phyloP scores from a whole-genome alignment of 1,284 basidiomycete species.

The Cryptococcus depauperatus region DNA sequence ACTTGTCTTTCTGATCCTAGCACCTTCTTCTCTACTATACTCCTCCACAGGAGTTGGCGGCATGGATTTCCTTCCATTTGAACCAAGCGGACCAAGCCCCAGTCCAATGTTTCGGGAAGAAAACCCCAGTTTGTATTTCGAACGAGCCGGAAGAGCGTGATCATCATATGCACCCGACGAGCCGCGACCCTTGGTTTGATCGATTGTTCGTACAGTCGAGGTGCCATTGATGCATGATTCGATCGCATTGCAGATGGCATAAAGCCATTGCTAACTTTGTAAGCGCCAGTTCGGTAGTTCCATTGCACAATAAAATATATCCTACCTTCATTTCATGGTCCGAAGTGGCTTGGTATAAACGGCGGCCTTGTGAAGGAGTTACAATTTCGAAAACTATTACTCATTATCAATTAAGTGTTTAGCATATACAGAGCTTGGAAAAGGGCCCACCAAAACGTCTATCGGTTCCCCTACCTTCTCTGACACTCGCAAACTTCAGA shows the following conservation, averaged over 20 bases:
- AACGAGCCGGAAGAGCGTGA: constrained; percentile 21
- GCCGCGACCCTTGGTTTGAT: constrained; percentile 20
- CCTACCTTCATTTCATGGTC: constrained; percentile 46
- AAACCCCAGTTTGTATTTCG: constrained; percentile 13
- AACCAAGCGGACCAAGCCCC: constrained; percentile 10
- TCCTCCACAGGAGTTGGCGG: constrained; percentile 21
- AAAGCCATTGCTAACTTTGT: constrained; percentile 45
- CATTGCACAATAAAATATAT: not conserved
- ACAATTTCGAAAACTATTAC: constrained; percentile 48
- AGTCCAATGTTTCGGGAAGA: constrained; percentile 9
- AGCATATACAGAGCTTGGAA: not conserved
- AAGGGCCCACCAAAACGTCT: constrained; percentile 36
- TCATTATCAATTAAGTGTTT: constrained; percentile 1
- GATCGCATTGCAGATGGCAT: constrained; percentile 49
- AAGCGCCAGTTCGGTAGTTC: constrained; percentile 4
- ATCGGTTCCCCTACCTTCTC: constrained; percentile 44
- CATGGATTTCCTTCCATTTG: constrained; percentile 22
- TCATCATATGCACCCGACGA: constrained; percentile 33
- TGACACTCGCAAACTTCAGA: constrained; percentile 44
- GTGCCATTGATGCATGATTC: constrained; percentile 50
- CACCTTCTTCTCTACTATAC: constrained; percentile 5
- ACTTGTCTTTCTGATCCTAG: constrained; percentile 29
- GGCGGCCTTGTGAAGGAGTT: constrained; percentile 45
- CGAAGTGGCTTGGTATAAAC: constrained; percentile 49
- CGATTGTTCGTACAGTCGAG: constrained; percentile 42